Evolutionary conservation across 768 basidiomycete genomes (phyloP).

Genomic region (Auriscalpium microsporum): DNA sequence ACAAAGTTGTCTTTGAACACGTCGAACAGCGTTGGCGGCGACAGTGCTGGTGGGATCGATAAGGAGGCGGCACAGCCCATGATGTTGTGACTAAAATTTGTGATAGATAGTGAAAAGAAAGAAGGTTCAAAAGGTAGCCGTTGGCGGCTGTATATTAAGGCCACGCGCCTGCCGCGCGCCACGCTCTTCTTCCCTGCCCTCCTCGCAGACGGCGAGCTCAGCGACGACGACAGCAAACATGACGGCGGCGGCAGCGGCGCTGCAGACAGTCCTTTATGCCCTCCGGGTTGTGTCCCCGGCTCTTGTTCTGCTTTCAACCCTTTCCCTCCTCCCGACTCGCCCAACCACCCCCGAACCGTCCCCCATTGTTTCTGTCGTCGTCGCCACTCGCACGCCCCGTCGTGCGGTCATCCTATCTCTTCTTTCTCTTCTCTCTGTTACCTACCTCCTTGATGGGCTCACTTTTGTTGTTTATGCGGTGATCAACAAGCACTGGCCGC

Average conservation of each 20-base stretch:
- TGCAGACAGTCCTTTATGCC: conserved; percentile 37
- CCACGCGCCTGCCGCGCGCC: no score
- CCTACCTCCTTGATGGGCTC: conserved; percentile 72
- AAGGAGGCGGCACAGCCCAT: no score
- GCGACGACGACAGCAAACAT: conserved; percentile 7
- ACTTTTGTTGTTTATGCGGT: conserved; percentile 60
- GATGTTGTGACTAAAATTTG: no score
- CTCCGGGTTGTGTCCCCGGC: conserved; percentile 63
- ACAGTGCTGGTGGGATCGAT: no score
- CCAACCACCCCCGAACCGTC: conserved; percentile 40
- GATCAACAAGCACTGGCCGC: conserved; percentile 57
- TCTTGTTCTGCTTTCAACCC: conserved; percentile 49
- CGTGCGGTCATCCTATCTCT: conserved; percentile 64
- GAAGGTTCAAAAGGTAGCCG: no score
- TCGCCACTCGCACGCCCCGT: conserved; percentile 65
- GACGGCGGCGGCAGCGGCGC: conserved; percentile 10
- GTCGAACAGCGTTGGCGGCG: no score
- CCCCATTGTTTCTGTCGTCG: conserved; percentile 71
- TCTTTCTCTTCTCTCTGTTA: conserved; percentile 59
- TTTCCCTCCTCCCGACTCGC: conserved; percentile 50
- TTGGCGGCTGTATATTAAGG: no score
- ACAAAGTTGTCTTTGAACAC: no score
- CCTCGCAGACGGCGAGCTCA: conserved; percentile 1
- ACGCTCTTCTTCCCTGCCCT: no score
- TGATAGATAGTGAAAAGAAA: no score